phyloP scores from a whole-genome alignment of 352 stramenopile genomes.

The Saprolegnia parasitica region DNA sequence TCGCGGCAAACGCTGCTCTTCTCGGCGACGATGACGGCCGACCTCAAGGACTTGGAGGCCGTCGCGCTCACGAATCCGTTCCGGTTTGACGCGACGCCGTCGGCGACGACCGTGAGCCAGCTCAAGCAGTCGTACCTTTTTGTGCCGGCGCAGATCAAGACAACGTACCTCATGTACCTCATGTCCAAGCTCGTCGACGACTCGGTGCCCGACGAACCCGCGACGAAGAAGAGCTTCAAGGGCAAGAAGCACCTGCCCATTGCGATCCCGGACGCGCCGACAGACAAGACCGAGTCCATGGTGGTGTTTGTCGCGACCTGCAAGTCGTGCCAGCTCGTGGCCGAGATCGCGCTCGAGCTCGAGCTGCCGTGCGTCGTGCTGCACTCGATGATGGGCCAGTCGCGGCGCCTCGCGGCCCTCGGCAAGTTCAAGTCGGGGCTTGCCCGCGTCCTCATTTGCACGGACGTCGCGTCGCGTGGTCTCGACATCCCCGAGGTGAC shows the following conservation, averaged over 20 bases:
- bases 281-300: constrained; percentile 52
- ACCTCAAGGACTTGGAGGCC: constrained; percentile 79
- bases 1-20: constrained; percentile 96
- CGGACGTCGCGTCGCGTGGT: constrained; percentile 95
- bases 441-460: constrained; percentile 93
- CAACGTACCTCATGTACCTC: constrained; percentile 92
- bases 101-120: constrained; percentile 85
- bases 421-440: constrained; percentile 95
- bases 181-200: constrained; percentile 59
- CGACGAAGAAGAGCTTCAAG: constrained; percentile 37
- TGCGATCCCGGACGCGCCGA: constrained; percentile 10
- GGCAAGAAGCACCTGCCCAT: constrained; percentile 35
- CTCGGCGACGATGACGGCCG: constrained; percentile 95
- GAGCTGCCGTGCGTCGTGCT: constrained; percentile 91
- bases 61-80: constrained; percentile 65
- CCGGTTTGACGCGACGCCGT: constrained; percentile 69
- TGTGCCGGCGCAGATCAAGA: constrained; percentile 94
- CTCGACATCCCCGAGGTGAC: constrained; percentile 96
- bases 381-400: constrained; percentile 95
- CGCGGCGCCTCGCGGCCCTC: constrained; percentile 90
- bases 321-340: constrained; percentile 92
- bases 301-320: constrained; percentile 98
- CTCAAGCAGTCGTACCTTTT: constrained; percentile 98
- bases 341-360: constrained; percentile 91
- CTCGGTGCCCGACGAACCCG: constrained; percentile 28